phyloP scores from a whole-genome alignment of 331 rosid species.

The Quercus lobata region DNA sequence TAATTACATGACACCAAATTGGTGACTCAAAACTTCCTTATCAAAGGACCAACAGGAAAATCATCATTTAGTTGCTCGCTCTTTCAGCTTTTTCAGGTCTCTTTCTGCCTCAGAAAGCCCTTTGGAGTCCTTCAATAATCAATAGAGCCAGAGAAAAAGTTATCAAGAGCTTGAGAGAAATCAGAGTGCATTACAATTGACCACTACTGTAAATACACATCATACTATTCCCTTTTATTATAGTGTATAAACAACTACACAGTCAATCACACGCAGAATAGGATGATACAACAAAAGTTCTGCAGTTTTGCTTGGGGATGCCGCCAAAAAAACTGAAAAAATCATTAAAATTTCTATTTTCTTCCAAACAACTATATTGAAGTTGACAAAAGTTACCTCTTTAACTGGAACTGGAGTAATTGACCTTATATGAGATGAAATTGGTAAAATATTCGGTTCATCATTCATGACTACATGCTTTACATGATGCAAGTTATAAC shows the following conservation, averaged over 20 bases:
- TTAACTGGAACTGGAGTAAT: constrained; percentile 52
- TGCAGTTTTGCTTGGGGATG: neutral
- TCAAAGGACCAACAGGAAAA: constrained; percentile 84
- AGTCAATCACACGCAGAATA: neutral
- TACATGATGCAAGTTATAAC: constrained; percentile 83
- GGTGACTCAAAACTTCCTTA: constrained; percentile 29
- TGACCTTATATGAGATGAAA: constrained; percentile 87
- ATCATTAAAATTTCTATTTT: neutral
- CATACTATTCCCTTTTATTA: neutral
- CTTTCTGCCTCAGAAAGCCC: constrained; percentile 72
- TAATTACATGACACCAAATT: neutral
- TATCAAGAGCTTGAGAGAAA: constrained; percentile 3
- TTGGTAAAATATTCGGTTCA: constrained; percentile 79
- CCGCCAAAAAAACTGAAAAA: neutral
- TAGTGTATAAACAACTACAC: neutral
- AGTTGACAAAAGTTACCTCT: constrained; percentile 50
- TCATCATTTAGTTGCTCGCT: constrained; percentile 55
- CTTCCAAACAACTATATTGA: neutral
- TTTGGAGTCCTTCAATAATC: constrained; percentile 57
- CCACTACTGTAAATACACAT: neutral
- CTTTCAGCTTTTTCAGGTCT: constrained; percentile 77
- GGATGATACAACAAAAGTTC: neutral
- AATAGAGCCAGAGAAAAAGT: constrained; percentile 9
- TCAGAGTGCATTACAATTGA: neutral
- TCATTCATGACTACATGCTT: constrained; percentile 85